Evolutionary conservation across 2,329 filamentous ascomycete genomes (phyloP).

Genomic region (Paradendryphiella salina): DNA sequence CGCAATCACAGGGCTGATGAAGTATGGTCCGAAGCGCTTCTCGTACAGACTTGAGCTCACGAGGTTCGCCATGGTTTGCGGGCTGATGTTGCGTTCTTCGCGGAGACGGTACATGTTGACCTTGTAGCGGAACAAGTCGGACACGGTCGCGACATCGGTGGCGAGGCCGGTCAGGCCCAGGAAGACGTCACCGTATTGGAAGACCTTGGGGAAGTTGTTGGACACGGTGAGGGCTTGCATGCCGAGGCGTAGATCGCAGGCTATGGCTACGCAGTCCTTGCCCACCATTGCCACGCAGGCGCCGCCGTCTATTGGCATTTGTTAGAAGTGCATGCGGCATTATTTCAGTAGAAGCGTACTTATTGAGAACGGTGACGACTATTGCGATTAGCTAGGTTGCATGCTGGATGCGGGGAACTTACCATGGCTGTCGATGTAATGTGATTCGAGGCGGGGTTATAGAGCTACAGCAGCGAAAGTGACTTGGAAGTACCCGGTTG

Average conservation of each 20-base stretch:
- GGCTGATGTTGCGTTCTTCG: conserved; percentile 95
- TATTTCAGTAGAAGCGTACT: conserved; percentile 59
- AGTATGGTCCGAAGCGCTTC: conserved; percentile 93
- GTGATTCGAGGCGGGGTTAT: neutral
- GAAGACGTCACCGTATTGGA: conserved; percentile 94
- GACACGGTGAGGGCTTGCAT: conserved; percentile 95
- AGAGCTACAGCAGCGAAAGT: neutral
- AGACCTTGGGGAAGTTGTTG: conserved; percentile 99
- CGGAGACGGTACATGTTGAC: conserved; percentile 99
- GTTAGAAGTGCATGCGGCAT: conserved; percentile 11
- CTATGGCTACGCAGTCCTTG: conserved; percentile 99
- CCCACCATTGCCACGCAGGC: conserved; percentile 98
- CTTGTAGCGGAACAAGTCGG: conserved; percentile 98
- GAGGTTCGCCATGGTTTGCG: conserved; percentile 93
- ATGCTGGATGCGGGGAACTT: conserved; percentile 26
- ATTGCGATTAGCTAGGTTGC: conserved; percentile 41
- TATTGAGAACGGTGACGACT: conserved; percentile 95
- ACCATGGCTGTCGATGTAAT: conserved; percentile 44
- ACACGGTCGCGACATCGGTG: conserved; percentile 92
- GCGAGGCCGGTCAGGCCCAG: conserved; percentile 94
- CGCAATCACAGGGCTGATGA: conserved; percentile 91
- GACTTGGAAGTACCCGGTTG: neutral
- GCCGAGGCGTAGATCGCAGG: conserved; percentile 96
- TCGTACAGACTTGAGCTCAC: conserved; percentile 87
- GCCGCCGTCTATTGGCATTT: conserved; percentile 70